Evolutionary conservation across 2,329 filamentous ascomycete genomes (phyloP).

Genomic region (Pseudohalonectria lignicola): DNA sequence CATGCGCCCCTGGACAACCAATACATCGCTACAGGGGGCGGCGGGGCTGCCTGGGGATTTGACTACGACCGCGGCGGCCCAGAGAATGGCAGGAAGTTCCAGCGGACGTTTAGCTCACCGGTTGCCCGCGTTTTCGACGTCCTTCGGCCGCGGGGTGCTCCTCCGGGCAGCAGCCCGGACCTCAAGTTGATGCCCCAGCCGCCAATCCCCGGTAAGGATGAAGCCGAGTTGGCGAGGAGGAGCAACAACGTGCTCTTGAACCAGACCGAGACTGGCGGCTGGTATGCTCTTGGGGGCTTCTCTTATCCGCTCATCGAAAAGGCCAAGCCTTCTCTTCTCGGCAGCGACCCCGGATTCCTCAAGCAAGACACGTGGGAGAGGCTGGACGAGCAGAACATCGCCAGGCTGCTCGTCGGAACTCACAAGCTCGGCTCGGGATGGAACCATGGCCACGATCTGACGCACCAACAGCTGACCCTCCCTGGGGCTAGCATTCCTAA

Average conservation of each 20-base stretch:
- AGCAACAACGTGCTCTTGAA: slow-evolving; percentile 69
- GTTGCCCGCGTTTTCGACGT: slow-evolving; percentile 87
- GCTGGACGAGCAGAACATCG: slow-evolving; percentile 15
- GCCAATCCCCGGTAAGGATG: slow-evolving; percentile 35
- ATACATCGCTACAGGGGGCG: slow-evolving; percentile 79
- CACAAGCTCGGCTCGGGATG: not conserved
- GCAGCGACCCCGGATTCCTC: too few relatives aligned
- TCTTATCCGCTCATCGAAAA: slow-evolving; percentile 68
- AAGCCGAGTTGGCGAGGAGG: slow-evolving; percentile 38
- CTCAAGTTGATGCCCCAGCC: slow-evolving; percentile 84
- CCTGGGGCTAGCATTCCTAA: slow-evolving; percentile 14
- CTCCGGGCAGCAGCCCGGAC: slow-evolving; percentile 54
- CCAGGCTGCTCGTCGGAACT: slow-evolving; percentile 1
- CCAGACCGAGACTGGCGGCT: slow-evolving; percentile 73
- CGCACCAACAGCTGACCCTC: slow-evolving; percentile 18
- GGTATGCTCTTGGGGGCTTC: slow-evolving; percentile 85
- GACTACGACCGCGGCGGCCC: slow-evolving; percentile 47
- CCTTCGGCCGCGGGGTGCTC: slow-evolving; percentile 59
- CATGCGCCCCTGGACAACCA: slow-evolving; percentile 69
- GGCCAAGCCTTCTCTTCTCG: not conserved
- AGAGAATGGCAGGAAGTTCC: slow-evolving; percentile 48
- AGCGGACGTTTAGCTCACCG: slow-evolving; percentile 60
- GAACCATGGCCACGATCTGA: not conserved
- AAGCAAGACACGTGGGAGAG: too few relatives aligned
- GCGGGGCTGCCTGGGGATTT: slow-evolving; percentile 74